phyloP scores from a whole-genome alignment of 139 green algal species.

The Chlamydomonas incerta region DNA sequence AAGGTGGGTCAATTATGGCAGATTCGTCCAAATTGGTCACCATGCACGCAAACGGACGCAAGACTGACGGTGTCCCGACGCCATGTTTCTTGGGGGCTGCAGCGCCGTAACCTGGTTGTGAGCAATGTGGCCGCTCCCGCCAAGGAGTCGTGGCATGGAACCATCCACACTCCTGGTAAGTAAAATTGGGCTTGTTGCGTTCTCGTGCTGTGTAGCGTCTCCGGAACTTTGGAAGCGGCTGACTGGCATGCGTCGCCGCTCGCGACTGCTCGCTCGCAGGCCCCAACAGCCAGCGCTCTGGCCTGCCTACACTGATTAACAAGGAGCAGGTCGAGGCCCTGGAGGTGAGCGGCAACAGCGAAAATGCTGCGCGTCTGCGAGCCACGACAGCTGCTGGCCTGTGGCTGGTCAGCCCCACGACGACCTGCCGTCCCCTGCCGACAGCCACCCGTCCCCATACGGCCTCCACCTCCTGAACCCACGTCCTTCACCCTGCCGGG shows the following conservation, averaged over 20 bases:
- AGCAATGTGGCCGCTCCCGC: conserved; percentile 51
- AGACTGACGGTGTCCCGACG: too few relatives aligned
- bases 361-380: too few relatives aligned
- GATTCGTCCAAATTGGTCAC: neutral
- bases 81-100: neutral
- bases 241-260: too few relatives aligned
- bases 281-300: conserved; percentile 29
- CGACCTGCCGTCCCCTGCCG: too few relatives aligned
- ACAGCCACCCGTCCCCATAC: too few relatives aligned
- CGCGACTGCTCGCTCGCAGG: conserved; percentile 4
- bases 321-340: conserved; percentile 73
- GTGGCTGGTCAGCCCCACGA: too few relatives aligned
- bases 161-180: neutral
- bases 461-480: too few relatives aligned
- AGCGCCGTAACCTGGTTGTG: conserved; percentile 34
- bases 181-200: neutral
- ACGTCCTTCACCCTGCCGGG: too few relatives aligned
- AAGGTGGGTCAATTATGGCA: neutral
- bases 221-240: too few relatives aligned
- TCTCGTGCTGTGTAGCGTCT: neutral
- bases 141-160: conserved; percentile 55
- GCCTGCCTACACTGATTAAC: conserved; percentile 69
- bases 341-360: conserved; percentile 57
- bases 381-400: too few relatives aligned
- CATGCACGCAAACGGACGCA: too few relatives aligned